Percentiles rank a stretch among this genome's conserved stretches.
These are phyloP conservation scores for Flaveria bidentis DNA, from an alignment of 129 eudicot species.

Conservation along the genomic window DNA sequence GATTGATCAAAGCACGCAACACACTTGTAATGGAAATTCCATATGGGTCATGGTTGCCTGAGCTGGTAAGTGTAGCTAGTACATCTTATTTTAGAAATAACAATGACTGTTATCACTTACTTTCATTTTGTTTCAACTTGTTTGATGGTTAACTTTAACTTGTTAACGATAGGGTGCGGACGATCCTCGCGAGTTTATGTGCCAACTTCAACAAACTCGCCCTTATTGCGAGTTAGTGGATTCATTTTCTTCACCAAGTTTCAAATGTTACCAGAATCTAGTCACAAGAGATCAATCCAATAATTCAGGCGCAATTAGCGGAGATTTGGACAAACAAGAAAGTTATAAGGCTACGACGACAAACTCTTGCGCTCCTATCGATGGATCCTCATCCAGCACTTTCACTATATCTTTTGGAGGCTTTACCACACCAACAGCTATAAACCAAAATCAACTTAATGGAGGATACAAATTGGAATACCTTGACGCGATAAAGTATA, in stretches of 20 bases:
- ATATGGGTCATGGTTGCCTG: slow-evolving; percentile 24
- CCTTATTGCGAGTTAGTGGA: slow-evolving; percentile 22
- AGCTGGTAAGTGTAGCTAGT: slow-evolving; percentile 19
- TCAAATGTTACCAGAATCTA: slow-evolving; percentile 22
- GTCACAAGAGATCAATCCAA: slow-evolving; percentile 18
- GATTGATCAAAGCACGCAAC: background rate
- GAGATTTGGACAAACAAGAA: slow-evolving; percentile 24
- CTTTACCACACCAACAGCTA: slow-evolving; percentile 13
- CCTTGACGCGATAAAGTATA: background rate
- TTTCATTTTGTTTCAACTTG: background rate
- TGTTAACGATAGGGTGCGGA: slow-evolving; percentile 25
- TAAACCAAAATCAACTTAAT: slow-evolving; percentile 11
- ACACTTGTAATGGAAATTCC: slow-evolving; percentile 25
- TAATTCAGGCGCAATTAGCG: background rate
- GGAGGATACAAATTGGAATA: slow-evolving; percentile 24
- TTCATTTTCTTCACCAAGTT: slow-evolving; percentile 21
- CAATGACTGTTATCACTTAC: too few species aligned
- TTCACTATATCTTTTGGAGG: slow-evolving; percentile 41
- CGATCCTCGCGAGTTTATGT: slow-evolving; percentile 22
- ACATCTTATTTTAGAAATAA: background rate
- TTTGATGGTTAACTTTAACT: slow-evolving; percentile 11
- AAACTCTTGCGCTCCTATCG: slow-evolving; percentile 25
- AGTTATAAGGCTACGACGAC: slow-evolving; percentile 3
- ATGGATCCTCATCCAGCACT: slow-evolving; percentile 32
- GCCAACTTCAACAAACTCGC: slow-evolving; percentile 17